Percentiles rank a stretch among this genome's conserved stretches.
phyloP scores from a whole-genome alignment of 805 yeast genomes.

The Wickerhamiella cacticola region DNA sequence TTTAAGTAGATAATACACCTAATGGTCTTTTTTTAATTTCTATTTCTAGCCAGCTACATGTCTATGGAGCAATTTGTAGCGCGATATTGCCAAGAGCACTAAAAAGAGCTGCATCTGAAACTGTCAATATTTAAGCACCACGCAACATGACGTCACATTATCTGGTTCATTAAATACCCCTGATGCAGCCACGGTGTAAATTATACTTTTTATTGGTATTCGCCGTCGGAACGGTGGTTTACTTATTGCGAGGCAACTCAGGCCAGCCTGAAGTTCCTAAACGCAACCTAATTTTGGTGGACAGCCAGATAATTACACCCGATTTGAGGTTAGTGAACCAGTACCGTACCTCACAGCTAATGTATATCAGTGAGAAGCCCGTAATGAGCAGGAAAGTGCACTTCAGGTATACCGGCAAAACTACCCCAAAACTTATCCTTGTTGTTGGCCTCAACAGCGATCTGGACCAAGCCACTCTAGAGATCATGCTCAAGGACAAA shows the following conservation, averaged over 20 bases:
- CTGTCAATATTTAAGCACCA: not conserved
- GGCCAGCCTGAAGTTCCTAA: not conserved
- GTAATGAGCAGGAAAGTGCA: conserved; percentile 21
- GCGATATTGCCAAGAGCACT: not conserved
- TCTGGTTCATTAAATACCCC: not conserved
- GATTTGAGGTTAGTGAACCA: conserved; percentile 21
- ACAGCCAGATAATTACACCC: conserved; percentile 21
- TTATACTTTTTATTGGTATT: not conserved
- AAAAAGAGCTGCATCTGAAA: not conserved
- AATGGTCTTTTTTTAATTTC: not conserved
- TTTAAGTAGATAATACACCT: not conserved
- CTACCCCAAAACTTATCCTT: conserved; percentile 37
- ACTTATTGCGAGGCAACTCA: not conserved
- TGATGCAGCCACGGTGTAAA: conserved; percentile 6
- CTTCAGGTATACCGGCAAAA: conserved; percentile 12
- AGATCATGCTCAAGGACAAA: conserved; percentile 63
- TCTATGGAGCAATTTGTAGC: no score
- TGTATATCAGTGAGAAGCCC: conserved; percentile 19
- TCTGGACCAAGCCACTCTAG: conserved; percentile 44
- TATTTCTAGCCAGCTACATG: no score
- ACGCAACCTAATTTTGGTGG: not conserved
- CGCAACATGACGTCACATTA: conserved; percentile 10
- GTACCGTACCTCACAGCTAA: conserved; percentile 24
- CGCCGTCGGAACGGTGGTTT: not conserved
- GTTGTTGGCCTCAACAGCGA: conserved; percentile 75